Evolutionary conservation across 2,329 filamentous ascomycete genomes (phyloP).

Genomic region (Phialophora verrucosa): DNA sequence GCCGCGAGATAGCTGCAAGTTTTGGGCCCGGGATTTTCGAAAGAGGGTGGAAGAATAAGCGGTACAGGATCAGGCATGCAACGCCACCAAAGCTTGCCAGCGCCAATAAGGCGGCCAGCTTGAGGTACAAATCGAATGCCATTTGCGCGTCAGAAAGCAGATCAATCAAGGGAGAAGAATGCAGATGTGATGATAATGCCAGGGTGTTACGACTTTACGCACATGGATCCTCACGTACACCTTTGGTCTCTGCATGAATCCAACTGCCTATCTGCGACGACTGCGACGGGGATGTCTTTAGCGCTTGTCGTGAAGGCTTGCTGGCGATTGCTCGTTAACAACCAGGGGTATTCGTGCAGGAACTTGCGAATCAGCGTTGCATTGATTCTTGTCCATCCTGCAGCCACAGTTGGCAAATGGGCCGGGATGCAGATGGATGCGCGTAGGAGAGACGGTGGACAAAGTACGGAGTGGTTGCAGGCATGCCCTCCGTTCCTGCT

Average conservation of each 20-base stretch:
- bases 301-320: background rate
- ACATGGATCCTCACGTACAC: background rate
- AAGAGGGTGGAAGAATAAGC: constrained; percentile 36
- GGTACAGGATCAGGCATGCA: constrained; percentile 38
- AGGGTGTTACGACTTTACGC: background rate
- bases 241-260: constrained; percentile 4
- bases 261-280: constrained; percentile 15
- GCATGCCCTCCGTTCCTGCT: background rate
- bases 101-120: constrained; percentile 15
- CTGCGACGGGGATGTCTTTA: background rate
- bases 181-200: background rate
- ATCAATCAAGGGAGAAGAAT: background rate
- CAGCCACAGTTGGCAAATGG: background rate
- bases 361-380: background rate
- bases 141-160: constrained; percentile 6
- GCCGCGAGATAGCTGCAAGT: constrained; percentile 32
- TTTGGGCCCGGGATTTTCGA: constrained; percentile 36
- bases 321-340: background rate
- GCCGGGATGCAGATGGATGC: no score
- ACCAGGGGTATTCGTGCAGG: background rate
- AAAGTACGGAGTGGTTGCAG: background rate
- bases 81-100: constrained; percentile 24
- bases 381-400: background rate
- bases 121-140: constrained; percentile 22
- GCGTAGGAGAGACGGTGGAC: no score